Conservation (phyloP, 2,329 filamentous ascomycete genomes). For the Canariomyces notabilis region DNA sequence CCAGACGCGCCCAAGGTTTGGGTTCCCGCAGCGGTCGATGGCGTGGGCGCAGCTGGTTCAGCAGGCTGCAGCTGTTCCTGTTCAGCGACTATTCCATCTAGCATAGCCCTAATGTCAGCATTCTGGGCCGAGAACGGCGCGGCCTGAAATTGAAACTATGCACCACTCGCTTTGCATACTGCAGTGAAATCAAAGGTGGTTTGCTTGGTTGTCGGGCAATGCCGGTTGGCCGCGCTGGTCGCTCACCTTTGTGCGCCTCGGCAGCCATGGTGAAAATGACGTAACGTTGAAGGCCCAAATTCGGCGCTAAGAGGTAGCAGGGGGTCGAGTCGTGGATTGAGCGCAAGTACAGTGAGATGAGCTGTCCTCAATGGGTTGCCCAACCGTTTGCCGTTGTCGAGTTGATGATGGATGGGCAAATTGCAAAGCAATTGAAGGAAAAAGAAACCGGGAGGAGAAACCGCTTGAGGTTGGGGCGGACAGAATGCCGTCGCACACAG, state of each 20-base stretch:
- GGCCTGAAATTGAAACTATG: too few species aligned
- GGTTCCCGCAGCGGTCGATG: slow-evolving; percentile 5
- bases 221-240: not conserved
- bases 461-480: slow-evolving; percentile 13
- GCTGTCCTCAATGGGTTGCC: not conserved
- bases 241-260: slow-evolving; percentile 25
- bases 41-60: too few species aligned
- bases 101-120: not conserved
- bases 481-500: slow-evolving; percentile 18
- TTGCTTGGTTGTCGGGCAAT: not conserved
- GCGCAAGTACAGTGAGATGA: not conserved
- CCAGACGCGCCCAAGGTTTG: not conserved
- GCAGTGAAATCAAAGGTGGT: not conserved
- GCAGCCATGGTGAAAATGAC: slow-evolving; percentile 27
- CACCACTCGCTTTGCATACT: not conserved
- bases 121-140: not conserved
- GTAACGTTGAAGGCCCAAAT: slow-evolving; percentile 19
- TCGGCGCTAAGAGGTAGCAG: slow-evolving; percentile 1
- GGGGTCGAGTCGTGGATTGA: not conserved
- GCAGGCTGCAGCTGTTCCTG: slow-evolving; percentile 10
- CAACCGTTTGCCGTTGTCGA: not conserved
- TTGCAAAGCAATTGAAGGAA: slow-evolving; percentile 2
- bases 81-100: slow-evolving; percentile 4
- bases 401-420: not conserved
- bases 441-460: slow-evolving; percentile 14